These are phyloP conservation scores for Yamadazyma songkhlaensis DNA, from an alignment of 1,139 yeast genomes.

Conservation along the genomic window DNA sequence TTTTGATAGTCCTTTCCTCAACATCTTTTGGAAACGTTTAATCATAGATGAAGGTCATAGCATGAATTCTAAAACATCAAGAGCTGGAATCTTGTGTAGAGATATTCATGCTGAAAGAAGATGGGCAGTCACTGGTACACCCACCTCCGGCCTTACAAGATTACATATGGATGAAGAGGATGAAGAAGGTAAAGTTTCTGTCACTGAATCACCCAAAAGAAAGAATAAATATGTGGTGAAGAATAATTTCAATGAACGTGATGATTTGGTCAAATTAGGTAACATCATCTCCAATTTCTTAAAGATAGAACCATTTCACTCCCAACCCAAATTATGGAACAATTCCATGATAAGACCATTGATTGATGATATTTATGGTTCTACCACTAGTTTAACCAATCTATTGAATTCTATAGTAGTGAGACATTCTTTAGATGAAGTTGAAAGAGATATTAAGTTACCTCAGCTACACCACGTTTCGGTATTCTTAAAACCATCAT, in stretches of 20 bases:
- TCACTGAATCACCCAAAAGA: conserved; percentile 17
- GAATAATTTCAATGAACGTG: conserved; percentile 34
- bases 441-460: conserved; percentile 52
- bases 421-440: conserved; percentile 52
- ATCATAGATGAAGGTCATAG: conserved; percentile 77
- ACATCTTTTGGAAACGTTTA: conserved; percentile 62
- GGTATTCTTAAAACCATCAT: conserved; percentile 57
- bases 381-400: conserved; percentile 36
- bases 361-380: conserved; percentile 31
- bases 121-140: conserved; percentile 78
- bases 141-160: conserved; percentile 65
- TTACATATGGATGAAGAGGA: conserved; percentile 50
- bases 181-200: conserved; percentile 17
- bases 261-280: conserved; percentile 56
- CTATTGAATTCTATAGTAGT: conserved; percentile 49
- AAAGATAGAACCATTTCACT: conserved; percentile 57
- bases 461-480: conserved; percentile 61
- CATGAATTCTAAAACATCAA: conserved; percentile 49
- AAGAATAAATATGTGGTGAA: conserved; percentile 40
- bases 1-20: conserved; percentile 31
- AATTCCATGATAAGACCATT: conserved; percentile 49
- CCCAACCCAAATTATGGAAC: conserved; percentile 48
- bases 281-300: conserved; percentile 51
- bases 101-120: conserved; percentile 53
- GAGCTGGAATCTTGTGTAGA: conserved; percentile 48